phyloP scores from a whole-genome alignment of 768 basidiomycete species.

The Tubosaeta brunneosetosa region DNA sequence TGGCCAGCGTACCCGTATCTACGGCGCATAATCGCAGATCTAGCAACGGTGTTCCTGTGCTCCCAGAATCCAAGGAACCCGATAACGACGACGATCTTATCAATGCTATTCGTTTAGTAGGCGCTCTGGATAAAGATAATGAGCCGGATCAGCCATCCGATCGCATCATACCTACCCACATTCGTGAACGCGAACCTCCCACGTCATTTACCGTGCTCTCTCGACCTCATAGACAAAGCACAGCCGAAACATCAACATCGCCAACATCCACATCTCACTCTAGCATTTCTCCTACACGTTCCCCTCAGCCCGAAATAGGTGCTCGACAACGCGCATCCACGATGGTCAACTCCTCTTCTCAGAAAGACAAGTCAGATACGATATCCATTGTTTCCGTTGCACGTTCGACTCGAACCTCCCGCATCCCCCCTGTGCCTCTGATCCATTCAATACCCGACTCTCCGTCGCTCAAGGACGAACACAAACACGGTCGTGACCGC shows the following conservation, averaged over 20 bases:
- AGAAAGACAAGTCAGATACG: conserved; percentile 27
- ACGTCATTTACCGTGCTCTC: conserved; percentile 62
- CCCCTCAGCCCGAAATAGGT: conserved; percentile 11
- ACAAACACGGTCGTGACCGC: conserved; percentile 12
- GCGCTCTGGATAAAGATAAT: conserved; percentile 21
- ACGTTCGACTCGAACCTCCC: conserved; percentile 24
- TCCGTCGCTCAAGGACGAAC: conserved; percentile 26
- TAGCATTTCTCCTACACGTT: neutral
- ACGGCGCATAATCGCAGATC: conserved; percentile 15
- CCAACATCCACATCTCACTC: conserved; percentile 11
- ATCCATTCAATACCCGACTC: conserved; percentile 30
- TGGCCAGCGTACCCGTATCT: neutral
- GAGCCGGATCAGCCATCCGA: conserved; percentile 15
- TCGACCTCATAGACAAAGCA: conserved; percentile 41
- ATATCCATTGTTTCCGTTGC: conserved; percentile 22
- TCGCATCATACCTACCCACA: conserved; percentile 48
- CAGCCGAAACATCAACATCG: conserved; percentile 9
- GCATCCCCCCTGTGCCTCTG: conserved; percentile 27
- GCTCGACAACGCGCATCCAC: conserved; percentile 13
- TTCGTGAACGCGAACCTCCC: conserved; percentile 50
- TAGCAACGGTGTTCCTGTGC: conserved; percentile 11
- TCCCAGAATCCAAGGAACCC: conserved; percentile 3
- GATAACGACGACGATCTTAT: conserved; percentile 28
- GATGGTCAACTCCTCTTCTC: conserved; percentile 2
- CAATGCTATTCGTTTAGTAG: conserved; percentile 29